Conservation (phyloP, 208 protist genomes). For the Trypanosoma caninum region DNA sequence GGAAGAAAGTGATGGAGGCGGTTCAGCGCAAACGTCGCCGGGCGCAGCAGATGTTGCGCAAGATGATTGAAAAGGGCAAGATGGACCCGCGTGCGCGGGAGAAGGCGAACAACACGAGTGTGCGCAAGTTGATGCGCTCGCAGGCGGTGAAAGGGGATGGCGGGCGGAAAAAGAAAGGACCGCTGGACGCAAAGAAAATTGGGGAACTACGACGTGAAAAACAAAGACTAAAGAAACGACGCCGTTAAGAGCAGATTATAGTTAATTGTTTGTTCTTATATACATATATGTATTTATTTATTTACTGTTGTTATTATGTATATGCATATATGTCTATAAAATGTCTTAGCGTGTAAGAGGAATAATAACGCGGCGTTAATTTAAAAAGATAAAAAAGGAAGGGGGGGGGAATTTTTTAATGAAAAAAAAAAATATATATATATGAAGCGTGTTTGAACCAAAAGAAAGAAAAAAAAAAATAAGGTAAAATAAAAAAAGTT, state of each 20-base stretch:
- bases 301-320: neutral
- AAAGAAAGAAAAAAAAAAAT: conserved; percentile 7
- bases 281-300: too few species aligned
- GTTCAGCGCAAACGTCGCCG: conserved; percentile 93
- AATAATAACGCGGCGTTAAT: too few species aligned
- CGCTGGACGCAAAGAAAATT: conserved; percentile 69
- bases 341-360: too few species aligned
- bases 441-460: neutral
- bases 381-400: neutral
- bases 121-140: conserved; percentile 88
- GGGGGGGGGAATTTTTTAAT: neutral
- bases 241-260: neutral
- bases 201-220: conserved; percentile 66
- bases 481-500: too few species aligned
- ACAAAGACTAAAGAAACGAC: conserved; percentile 30
- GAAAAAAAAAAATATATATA: neutral
- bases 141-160: conserved; percentile 71
- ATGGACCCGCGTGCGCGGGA: conserved; percentile 78
- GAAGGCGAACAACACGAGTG: conserved; percentile 68
- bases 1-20: conserved; percentile 97
- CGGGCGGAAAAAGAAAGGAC: conserved; percentile 59
- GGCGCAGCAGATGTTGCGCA: conserved; percentile 76
- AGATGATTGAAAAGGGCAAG: conserved; percentile 89
- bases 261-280: neutral
- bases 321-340: neutral